Base-by-base conservation (phyloP, 1,284 basidiomycete genomes). In the Sporisorium graminicola region DNA sequence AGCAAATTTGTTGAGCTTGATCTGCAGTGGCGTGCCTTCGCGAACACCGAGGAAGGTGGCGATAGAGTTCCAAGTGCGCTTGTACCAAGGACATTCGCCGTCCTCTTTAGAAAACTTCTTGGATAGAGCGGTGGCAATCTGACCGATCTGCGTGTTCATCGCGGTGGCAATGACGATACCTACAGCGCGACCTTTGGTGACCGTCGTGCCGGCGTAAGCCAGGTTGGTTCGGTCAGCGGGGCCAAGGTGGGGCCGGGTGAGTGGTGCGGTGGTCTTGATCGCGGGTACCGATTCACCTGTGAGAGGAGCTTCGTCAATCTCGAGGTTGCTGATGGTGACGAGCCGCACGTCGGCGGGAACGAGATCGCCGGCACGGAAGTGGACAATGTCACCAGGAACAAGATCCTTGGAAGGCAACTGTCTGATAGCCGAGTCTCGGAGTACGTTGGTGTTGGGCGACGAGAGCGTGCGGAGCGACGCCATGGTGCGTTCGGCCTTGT, bases 1-100 rank as follows among this genome's bases (percentile, higher is more conserved):
- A 3, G 91, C 91, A 31, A 92, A 88, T 77, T 88, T 89, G 81
- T 88, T 88, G 64, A 89, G 86, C 84, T 90, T 91, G 82, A 90
- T 89, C 83, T 91, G 90, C 5, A 91, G 88, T 1, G 90, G 91
- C 0, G 90, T 91, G 7, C 87, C 88, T 26, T 87, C 87, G 20
- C 85, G 86, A 5, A 88, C 81, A 51, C 88, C 88, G n/a, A 88
- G 75, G 70, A 79, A 79, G 40, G 54, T 67, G 42, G 80, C 79
- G 35, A 60, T 69, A 26, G 75, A 46, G 37, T 79, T 77, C 80
- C 80, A 82, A 13, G 60, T 55, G 16, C 79, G 73, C 52, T 68
- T 66, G 54, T 70, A 75, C 63, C 65, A 77, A 35, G 67, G 57
- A 14, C 62, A 53, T 16, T 58, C 47, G n/a, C 12, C 50, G 18